Base-by-base conservation (phyloP, 2,329 filamentous ascomycete genomes). In the Claviceps purpurea region DNA sequence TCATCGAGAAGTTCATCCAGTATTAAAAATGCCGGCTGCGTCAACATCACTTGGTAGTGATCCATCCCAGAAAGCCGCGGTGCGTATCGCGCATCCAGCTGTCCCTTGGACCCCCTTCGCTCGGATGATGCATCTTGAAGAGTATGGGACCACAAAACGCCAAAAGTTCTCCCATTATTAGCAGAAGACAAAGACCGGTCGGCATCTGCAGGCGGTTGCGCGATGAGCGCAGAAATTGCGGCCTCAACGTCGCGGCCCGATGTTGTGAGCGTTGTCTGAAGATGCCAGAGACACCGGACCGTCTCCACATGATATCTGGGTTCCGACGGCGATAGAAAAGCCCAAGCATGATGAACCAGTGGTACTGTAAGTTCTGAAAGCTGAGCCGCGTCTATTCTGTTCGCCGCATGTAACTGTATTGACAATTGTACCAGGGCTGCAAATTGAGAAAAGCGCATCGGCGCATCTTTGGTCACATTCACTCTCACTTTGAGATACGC, bases 301-400 rank as follows among this genome's bases (percentile, higher is more conserved):
- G 89, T 84, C 69, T 98, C 94, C 37, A 98, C 90, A 62, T 97
- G 93, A 58, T 91, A 94, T 63, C 95, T 95, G 0, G 90, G 89
- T 56, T 84, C 83, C 13, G 82, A 76, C n/a, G 87, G 84, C 0
- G 89, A 87, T 41, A 98, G 70, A 61, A 87, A 89, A 5, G 72
- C 67, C 93, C 93, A 98, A 0, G 91, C 76, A 52, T 84, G 78
- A 1, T 73, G 73, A 16, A 93, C 82, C 22, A 97, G 70, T 30
- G 79, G 75, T 20, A 80, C 74, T 5, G 91, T 78, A 8, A 95
- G 69, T 52, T 71, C 75, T 52, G 74, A 84, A 49, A 84, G 63
- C 24, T 81, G 74, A n/a, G 67, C 60, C 5, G 65, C 58, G 7
- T 71, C 63, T 44, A 84, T 76, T 49, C 79, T 75, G 48, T 72